Conservation (phyloP, 2,329 filamentous ascomycete genomes). For the Calonectria multiphialidica region DNA sequence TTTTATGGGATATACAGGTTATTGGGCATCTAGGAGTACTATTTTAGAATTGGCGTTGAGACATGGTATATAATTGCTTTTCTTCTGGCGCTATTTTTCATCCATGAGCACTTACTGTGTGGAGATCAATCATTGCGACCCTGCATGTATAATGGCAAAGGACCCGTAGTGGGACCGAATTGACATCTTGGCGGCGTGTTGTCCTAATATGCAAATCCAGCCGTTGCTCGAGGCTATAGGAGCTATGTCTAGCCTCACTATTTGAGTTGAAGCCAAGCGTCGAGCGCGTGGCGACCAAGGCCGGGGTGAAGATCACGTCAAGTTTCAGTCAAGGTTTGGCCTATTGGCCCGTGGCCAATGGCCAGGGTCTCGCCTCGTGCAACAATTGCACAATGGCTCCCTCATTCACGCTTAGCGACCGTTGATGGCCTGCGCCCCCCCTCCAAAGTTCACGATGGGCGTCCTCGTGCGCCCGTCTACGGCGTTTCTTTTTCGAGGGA, state of each 20-base stretch:
- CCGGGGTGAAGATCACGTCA: conserved; percentile 11
- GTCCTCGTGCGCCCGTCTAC: not conserved
- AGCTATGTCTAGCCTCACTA: conserved; percentile 20
- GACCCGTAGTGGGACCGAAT: conserved; percentile 13
- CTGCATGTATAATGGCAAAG: not conserved
- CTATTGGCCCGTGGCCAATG: conserved; percentile 11
- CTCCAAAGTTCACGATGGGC: conserved; percentile 4
- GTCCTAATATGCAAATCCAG: conserved; percentile 3
- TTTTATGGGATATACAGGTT: conserved; percentile 30
- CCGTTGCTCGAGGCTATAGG: conserved; percentile 19
- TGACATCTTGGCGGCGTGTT: not conserved
- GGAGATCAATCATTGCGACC: not conserved
- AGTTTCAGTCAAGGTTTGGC: conserved; percentile 15
- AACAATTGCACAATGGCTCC: conserved; percentile 2
- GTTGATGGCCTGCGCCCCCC: not conserved
- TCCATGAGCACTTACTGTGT: not conserved
- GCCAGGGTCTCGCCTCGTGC: conserved; percentile 7
- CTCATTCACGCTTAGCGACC: conserved; percentile 21
- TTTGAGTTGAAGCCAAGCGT: conserved; percentile 13
- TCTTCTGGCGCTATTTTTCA: not conserved
- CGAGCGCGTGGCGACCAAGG: not conserved
- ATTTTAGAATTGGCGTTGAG: conserved; percentile 26
- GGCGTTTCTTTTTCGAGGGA: conserved; percentile 1
- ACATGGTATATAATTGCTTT: conserved; percentile 15
- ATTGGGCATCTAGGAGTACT: conserved; percentile 28